phyloP scores from a whole-genome alignment of 2,329 filamentous ascomycete genomes.

The Colletotrichum karsti region DNA sequence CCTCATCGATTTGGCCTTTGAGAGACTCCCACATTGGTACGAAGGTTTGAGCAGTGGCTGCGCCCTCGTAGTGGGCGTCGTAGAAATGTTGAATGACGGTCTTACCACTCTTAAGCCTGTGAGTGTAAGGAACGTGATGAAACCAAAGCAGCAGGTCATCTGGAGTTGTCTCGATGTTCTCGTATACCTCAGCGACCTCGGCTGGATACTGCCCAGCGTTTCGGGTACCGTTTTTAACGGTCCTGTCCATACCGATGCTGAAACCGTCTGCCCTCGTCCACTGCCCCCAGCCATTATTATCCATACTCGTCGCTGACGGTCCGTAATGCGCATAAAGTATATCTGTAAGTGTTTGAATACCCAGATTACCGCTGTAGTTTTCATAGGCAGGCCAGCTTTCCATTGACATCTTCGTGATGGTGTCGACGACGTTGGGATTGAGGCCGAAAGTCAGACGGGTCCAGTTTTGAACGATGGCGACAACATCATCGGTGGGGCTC shows the following conservation, averaged over 20 bases:
- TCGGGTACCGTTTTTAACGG: slow-evolving; percentile 72
- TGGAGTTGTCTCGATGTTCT: slow-evolving; percentile 69
- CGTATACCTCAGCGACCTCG: slow-evolving; percentile 65
- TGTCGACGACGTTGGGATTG: slow-evolving; percentile 62
- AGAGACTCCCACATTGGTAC: slow-evolving; percentile 62
- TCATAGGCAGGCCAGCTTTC: slow-evolving; percentile 77
- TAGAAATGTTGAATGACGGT: slow-evolving; percentile 76
- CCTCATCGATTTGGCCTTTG: slow-evolving; percentile 62
- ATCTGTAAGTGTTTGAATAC: slow-evolving; percentile 74
- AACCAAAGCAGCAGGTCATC: slow-evolving; percentile 78
- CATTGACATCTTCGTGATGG: slow-evolving; percentile 71
- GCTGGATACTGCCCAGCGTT: slow-evolving; percentile 72
- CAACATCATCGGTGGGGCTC: slow-evolving; percentile 61
- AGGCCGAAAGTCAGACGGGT: slow-evolving; percentile 71
- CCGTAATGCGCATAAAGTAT: slow-evolving; percentile 74
- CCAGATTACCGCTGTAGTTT: slow-evolving; percentile 75
- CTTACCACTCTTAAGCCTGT: slow-evolving; percentile 67
- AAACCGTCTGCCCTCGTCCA: slow-evolving; percentile 72
- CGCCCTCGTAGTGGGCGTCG: slow-evolving; percentile 68
- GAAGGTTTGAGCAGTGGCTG: slow-evolving; percentile 68
- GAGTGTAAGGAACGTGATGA: slow-evolving; percentile 76
- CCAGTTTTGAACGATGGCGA: slow-evolving; percentile 69
- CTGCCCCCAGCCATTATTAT: slow-evolving; percentile 75
- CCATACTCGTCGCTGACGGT: slow-evolving; percentile 56
- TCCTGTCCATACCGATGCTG: slow-evolving; percentile 76